Base-by-base conservation (phyloP, 805 yeast genomes). In the Kazachstania africana region DNA sequence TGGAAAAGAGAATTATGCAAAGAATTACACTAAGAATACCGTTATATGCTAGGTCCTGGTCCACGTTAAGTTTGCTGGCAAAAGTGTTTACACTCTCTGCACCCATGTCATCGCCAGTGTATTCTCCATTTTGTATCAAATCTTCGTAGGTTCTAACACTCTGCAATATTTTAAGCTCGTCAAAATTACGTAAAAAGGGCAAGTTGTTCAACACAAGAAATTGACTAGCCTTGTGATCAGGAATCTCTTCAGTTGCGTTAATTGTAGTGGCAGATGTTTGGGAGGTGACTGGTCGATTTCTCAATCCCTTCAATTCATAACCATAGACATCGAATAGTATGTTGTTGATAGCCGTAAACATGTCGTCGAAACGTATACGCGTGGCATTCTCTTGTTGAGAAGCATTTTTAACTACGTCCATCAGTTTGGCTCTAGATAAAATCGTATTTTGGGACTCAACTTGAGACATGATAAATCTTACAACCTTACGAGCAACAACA, bases 311-410 rank as follows among this genome's bases (percentile, higher is more conserved):
- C 15, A 53, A 22, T 15, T 40, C 36, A 31, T 44, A 51, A 6
- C 58, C 57, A 34, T 41, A 51, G 9, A 48, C 40, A 33, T 44
- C 47, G 5, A n/a, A 27, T n/a, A 53, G 27, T 5, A 50, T 41
- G 5, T 16, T 12, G 28, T 51, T 48, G 12, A 47, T 32, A 12
- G 37, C 36, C 9, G 16, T 29, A 12, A 36, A 42, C n/a, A 49
- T 19, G 3, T 5, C 9, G 2, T 28, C 33, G 30, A 53, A 48
- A 8, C 35, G 26, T 3, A 42, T 29, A 4, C 29, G 28, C 6
- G 32, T 22, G 5, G 16, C n/a, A 26, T 47, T 47, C 31, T 51
- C 53, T 24, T 40, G 39, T 4, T 35, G 33, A 4, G 38, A 18
- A 4, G 36, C 27, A 3, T 48, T 54, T n/a, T 40, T 36, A 4